Percentiles rank a stretch among this genome's conserved stretches.
Conservation (phyloP, 305 asterid genomes). For the Coffea humblotiana region DNA sequence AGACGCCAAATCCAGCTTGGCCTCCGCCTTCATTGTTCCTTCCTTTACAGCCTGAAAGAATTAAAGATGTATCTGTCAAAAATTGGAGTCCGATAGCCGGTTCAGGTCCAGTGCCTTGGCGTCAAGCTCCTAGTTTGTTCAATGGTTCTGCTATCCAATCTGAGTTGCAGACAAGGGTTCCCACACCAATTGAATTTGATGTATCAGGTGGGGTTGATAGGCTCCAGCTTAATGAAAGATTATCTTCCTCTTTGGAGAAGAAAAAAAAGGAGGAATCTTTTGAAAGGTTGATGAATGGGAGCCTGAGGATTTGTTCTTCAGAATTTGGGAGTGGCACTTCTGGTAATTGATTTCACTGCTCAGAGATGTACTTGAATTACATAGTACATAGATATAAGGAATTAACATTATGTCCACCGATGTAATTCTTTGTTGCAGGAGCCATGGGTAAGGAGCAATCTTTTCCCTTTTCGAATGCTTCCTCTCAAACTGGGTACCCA, state of each 20-base stretch:
- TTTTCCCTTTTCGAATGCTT: slow-evolving; percentile 36
- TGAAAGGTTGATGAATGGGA: slow-evolving; percentile 52
- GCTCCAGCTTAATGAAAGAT: slow-evolving; percentile 42
- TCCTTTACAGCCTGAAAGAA: slow-evolving; percentile 79
- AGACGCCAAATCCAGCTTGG: slow-evolving; percentile 99
- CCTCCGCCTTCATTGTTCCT: slow-evolving; percentile 90
- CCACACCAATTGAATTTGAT: slow-evolving; percentile 50
- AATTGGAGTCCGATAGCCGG: slow-evolving; percentile 72
- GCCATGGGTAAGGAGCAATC: slow-evolving; percentile 45
- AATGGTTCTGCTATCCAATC: slow-evolving; percentile 49
- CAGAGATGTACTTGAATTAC: background rate
- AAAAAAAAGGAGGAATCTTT: slow-evolving; percentile 44
- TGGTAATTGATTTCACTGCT: slow-evolving; percentile 39
- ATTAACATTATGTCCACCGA: background rate
- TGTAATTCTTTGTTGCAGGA: slow-evolving; percentile 46
- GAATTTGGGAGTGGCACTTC: slow-evolving; percentile 53
- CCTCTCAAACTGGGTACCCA: slow-evolving; percentile 36
- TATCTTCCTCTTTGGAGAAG: slow-evolving; percentile 41
- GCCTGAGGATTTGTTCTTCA: slow-evolving; percentile 44
- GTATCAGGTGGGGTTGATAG: slow-evolving; percentile 46
- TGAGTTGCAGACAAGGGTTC: slow-evolving; percentile 47
- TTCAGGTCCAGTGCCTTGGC: slow-evolving; percentile 86
- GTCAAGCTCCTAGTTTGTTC: slow-evolving; percentile 65
- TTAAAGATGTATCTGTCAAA: slow-evolving; percentile 63
- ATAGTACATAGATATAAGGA: background rate